These are phyloP conservation scores for Xylaria cubensis DNA, from an alignment of 495 filamentous ascomycete genomes.

Conservation along the genomic window DNA sequence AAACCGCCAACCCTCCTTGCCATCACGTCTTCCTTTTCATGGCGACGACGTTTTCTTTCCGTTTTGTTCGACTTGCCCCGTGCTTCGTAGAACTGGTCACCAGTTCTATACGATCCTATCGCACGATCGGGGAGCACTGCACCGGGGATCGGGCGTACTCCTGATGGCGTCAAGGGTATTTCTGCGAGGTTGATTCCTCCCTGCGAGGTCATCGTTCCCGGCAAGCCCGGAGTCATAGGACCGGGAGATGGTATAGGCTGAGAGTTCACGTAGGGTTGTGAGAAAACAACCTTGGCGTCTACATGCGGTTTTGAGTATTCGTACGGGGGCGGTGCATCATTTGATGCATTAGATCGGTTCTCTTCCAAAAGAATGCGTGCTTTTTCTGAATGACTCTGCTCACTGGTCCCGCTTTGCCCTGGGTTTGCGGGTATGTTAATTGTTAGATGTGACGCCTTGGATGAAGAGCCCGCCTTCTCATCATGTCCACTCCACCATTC, in stretches of 20 bases:
- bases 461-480: slow-evolving; percentile 39
- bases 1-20: slow-evolving; percentile 61
- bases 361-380: slow-evolving; percentile 45
- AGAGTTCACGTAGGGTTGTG: slow-evolving; percentile 43
- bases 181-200: slow-evolving; percentile 50
- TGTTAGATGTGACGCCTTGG: slow-evolving; percentile 27
- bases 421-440: slow-evolving; percentile 28
- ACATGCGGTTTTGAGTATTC: slow-evolving; percentile 44
- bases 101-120: slow-evolving; percentile 44
- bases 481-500: slow-evolving; percentile 48
- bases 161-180: slow-evolving; percentile 47
- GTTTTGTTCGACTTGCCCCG: slow-evolving; percentile 44
- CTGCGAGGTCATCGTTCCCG: slow-evolving; percentile 56
- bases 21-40: slow-evolving; percentile 68
- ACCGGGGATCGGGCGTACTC: slow-evolving; percentile 24
- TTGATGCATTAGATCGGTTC: slow-evolving; percentile 24
- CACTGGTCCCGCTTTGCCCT: slow-evolving; percentile 29
- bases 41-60: slow-evolving; percentile 59
- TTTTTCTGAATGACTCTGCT: slow-evolving; percentile 46
- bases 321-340: slow-evolving; percentile 52
- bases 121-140: slow-evolving; percentile 45
- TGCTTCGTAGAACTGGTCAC: slow-evolving; percentile 44
- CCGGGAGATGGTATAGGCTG: slow-evolving; percentile 55
- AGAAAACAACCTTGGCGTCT: slow-evolving; percentile 46
- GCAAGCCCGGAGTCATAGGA: slow-evolving; percentile 47